Evolutionary conservation across 2,329 filamentous ascomycete species (phyloP), one percentile per base, ranked within the genome.

Genomic region (Fusarium luffae): DNA sequence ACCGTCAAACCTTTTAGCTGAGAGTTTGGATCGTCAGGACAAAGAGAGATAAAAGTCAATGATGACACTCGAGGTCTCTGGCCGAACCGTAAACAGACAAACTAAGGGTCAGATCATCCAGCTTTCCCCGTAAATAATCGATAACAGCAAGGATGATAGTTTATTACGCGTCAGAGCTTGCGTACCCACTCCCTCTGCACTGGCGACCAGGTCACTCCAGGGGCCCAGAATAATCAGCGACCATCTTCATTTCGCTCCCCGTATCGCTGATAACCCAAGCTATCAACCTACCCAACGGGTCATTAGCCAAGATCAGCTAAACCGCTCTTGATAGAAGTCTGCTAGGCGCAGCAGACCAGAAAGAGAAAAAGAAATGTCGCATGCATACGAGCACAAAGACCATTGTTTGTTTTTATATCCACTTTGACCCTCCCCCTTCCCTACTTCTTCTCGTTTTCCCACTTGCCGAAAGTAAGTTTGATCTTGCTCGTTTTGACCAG

Each of bases 181-280:
- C 34, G 23, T 61, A 40, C 48, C 63, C 63, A 66, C 63, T 16
- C 4, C 30, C 30, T 32, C 30, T 32, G 30, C 30, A 32, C 30
- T 32, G 30, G 13, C 30, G 59, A 52, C 62, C 21, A 23, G 18
- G 27, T 28, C 27, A 28, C 27, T 28, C 27, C 27, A 28, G 27
- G 42, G 62, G 50, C 61, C 63, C 61, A 66, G 61, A 43, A 52
- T 65, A 40, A 54, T 37, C 30, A 42, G 54, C 25, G 59, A 59
- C 59, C 34, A 66, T 66, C 61, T 66, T 66, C 61, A 66, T 66
- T 44, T 66, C 37, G 34, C 54, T 54, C 59, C 40, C 63, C 61
- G 64, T 66, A 54, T 44, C 19, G 23, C 44, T 66, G 54, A 56
- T 66, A 60, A 60, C 51, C 48, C 37, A 44, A 18, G 18, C 34